phyloP scores from a whole-genome alignment of 148 eudicot species.

The Diospyros lotus region DNA sequence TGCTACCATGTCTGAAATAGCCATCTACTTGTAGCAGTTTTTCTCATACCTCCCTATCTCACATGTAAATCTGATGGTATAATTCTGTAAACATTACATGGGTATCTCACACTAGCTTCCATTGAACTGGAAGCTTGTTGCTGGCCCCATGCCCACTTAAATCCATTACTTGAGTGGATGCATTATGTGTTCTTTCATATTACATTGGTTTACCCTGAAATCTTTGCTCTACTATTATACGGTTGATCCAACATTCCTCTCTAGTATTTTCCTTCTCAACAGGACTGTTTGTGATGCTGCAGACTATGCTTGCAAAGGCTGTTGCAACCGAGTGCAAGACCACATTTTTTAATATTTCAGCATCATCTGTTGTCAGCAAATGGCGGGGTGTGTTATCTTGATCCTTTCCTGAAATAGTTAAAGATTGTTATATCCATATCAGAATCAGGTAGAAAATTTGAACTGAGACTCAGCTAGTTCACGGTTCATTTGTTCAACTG shows the following conservation, averaged over 20 bases:
- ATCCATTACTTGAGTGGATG: not conserved
- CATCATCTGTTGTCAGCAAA: conserved; percentile 98
- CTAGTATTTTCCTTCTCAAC: not conserved
- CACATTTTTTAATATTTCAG: conserved; percentile 96
- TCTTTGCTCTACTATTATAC: not conserved
- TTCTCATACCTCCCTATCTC: too few species aligned
- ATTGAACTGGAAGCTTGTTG: not conserved
- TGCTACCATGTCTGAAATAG: too few species aligned
- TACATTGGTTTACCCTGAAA: not conserved
- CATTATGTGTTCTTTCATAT: not conserved
- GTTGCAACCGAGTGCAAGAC: conserved; percentile 99
- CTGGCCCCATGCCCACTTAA: not conserved
- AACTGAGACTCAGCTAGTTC: too few species aligned
- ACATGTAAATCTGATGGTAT: not conserved
- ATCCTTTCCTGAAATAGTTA: not conserved
- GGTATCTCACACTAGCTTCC: not conserved
- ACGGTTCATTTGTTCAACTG: too few species aligned
- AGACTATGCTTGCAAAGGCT: conserved; percentile 99
- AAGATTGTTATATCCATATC: not conserved
- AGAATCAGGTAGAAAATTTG: too few species aligned
- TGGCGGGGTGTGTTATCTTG: conserved; percentile 79
- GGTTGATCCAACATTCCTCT: not conserved
- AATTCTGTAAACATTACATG: not conserved
- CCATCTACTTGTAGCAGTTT: too few species aligned
- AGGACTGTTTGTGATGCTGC: conserved; percentile 18